These are phyloP conservation scores for Hypoxylon perforatum DNA, from an alignment of 495 filamentous ascomycete genomes.

Conservation along the genomic window DNA sequence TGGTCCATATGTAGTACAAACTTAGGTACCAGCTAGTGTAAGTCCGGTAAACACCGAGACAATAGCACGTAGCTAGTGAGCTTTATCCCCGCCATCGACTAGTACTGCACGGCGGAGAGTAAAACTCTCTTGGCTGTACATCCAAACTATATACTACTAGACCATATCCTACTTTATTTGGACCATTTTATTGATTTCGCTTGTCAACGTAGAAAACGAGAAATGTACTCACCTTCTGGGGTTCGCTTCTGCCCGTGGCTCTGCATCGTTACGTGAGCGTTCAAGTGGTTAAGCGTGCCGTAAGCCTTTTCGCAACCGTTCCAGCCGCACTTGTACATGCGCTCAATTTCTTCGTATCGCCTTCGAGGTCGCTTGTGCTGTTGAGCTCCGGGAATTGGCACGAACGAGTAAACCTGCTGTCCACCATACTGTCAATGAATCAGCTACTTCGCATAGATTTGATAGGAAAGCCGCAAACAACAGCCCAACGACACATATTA, in stretches of 20 bases:
- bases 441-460: constrained; percentile 40
- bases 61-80: not conserved
- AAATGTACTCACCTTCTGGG: constrained; percentile 83
- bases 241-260: constrained; percentile 92
- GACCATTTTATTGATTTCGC: not conserved
- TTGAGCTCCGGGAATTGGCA: constrained; percentile 95
- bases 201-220: not conserved
- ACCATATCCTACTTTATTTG: too few relatives aligned
- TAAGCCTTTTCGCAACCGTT: constrained; percentile 98
- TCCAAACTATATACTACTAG: not conserved
- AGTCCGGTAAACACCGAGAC: constrained; percentile 22
- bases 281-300: constrained; percentile 94
- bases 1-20: constrained; percentile 21
- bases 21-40: constrained; percentile 18
- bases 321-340: constrained; percentile 99
- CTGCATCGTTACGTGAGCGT: constrained; percentile 98
- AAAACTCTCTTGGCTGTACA: constrained; percentile 8
- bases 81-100: constrained; percentile 1
- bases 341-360: constrained; percentile 97
- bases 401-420: constrained; percentile 93
- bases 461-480: constrained; percentile 7
- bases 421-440: constrained; percentile 51
- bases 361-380: constrained; percentile 96
- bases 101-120: constrained; percentile 3
- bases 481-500: constrained; percentile 2